These are phyloP conservation scores for Leucocoprinus leucothites DNA, from an alignment of 768 basidiomycete genomes.

Conservation along the genomic window DNA sequence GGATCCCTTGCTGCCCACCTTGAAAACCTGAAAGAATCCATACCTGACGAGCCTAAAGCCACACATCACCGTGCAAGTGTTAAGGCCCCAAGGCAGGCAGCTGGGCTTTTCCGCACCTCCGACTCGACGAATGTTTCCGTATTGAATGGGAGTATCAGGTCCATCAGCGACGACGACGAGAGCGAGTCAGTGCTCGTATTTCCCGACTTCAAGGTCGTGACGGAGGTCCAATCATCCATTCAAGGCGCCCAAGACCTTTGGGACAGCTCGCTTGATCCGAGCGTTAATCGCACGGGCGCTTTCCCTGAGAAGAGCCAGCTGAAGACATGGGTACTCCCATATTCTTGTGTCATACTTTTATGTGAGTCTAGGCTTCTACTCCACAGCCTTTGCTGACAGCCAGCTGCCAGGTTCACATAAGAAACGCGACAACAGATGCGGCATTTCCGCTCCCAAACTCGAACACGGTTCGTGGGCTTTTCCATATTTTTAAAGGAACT, in stretches of 20 bases:
- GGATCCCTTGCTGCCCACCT: constrained; percentile 70
- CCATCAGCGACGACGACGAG: constrained; percentile 60
- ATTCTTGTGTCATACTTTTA: constrained; percentile 84
- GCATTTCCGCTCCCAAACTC: constrained; percentile 81
- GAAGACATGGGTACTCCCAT: constrained; percentile 81
- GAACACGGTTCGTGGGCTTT: constrained; percentile 53
- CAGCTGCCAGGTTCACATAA: constrained; percentile 80
- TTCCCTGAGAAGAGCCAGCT: constrained; percentile 42
- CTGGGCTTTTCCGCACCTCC: constrained; percentile 58
- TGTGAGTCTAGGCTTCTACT: constrained; percentile 51
- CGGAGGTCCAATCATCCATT: constrained; percentile 60
- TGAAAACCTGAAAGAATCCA: constrained; percentile 27
- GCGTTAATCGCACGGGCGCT: constrained; percentile 44
- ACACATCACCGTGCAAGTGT: constrained; percentile 13
- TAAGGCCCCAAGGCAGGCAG: constrained; percentile 29
- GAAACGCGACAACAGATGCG: constrained; percentile 88
- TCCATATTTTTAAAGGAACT: neutral
- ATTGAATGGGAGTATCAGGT: constrained; percentile 80
- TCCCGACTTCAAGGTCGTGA: constrained; percentile 87
- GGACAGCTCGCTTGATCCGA: constrained; percentile 59
- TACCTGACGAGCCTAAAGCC: constrained; percentile 20
- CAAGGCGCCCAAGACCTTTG: constrained; percentile 72
- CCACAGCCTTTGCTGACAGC: constrained; percentile 14
- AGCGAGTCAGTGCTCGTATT: constrained; percentile 83
- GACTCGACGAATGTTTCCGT: constrained; percentile 62